Evolutionary conservation across 2,329 filamentous ascomycete genomes (phyloP).

Genomic region (Thielaviopsis musarum): DNA sequence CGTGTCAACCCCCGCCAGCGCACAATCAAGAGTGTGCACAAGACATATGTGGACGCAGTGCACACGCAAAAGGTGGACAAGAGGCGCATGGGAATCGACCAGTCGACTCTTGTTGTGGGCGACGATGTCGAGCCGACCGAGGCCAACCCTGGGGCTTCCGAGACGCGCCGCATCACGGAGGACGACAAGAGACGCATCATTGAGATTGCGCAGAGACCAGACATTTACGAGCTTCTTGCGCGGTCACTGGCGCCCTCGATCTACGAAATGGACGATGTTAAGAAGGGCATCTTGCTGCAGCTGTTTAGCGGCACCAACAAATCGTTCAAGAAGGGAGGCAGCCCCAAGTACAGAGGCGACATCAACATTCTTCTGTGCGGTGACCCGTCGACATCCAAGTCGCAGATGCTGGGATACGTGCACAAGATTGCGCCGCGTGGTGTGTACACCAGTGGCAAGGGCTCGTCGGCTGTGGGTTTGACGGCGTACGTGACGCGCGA

Average conservation of each 20-base stretch:
- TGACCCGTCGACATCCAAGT: constrained; percentile 93
- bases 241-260: constrained; percentile 86
- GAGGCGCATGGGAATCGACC: constrained; percentile 80
- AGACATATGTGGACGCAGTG: constrained; percentile 90
- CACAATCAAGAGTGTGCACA: constrained; percentile 88
- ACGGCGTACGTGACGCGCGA: constrained; percentile 70
- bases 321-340: constrained; percentile 89
- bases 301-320: constrained; percentile 98
- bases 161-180: constrained; percentile 64
- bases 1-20: constrained; percentile 86
- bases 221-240: constrained; percentile 85
- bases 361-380: constrained; percentile 95
- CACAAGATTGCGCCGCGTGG: constrained; percentile 91
- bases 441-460: constrained; percentile 68
- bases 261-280: constrained; percentile 96
- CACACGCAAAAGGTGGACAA: constrained; percentile 96
- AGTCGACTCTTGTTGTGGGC: constrained; percentile 70
- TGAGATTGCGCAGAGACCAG: constrained; percentile 58
- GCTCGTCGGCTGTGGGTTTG: constrained; percentile 65
- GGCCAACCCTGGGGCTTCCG: constrained; percentile 19
- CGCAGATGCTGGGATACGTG: constrained; percentile 82
- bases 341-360: constrained; percentile 87
- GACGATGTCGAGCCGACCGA: constrained; percentile 33
- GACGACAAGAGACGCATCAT: constrained; percentile 86
- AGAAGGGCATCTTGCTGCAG: constrained; percentile 93